phyloP scores from a whole-genome alignment of 2,329 filamentous ascomycete species.

The Clathrospora elynae region DNA sequence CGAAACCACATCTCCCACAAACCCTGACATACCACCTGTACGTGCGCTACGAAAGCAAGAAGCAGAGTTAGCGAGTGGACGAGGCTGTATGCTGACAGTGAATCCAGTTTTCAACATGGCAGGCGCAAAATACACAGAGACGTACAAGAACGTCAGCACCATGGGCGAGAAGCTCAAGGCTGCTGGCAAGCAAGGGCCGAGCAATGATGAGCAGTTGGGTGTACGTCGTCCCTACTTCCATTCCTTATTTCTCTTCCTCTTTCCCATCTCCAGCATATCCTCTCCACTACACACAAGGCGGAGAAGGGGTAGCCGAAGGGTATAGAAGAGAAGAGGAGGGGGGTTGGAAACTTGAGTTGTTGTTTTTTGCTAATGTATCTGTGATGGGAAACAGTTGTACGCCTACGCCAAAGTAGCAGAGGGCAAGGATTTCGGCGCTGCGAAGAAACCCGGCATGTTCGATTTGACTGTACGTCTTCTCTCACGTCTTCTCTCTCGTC shows the following conservation, averaged over 20 bases:
- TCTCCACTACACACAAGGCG: background rate
- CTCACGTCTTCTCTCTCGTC: background rate
- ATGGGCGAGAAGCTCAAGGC: constrained; percentile 42
- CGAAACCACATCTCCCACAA: too few relatives aligned
- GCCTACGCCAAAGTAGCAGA: constrained; percentile 54
- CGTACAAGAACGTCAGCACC: constrained; percentile 39
- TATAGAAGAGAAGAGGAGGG: background rate
- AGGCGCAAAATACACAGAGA: constrained; percentile 39
- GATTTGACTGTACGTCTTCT: constrained; percentile 65
- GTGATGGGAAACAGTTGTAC: constrained; percentile 53
- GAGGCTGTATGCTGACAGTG: too few relatives aligned
- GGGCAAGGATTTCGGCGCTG: constrained; percentile 47
- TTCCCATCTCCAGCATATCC: background rate
- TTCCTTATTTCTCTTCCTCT: background rate
- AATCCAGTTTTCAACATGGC: constrained; percentile 27
- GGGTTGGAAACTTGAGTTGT: background rate
- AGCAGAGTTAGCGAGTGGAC: background rate
- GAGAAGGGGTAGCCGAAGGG: background rate
- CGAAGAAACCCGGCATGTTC: constrained; percentile 67
- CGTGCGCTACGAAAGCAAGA: too few relatives aligned
- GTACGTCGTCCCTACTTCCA: constrained; percentile 34
- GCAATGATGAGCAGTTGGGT: constrained; percentile 56
- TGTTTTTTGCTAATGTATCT: constrained; percentile 5
- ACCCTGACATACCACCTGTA: too few relatives aligned
- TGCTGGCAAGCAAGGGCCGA: constrained; percentile 32